Percentiles rank a stretch among this genome's conserved stretches.
phyloP scores from a whole-genome alignment of 345 rosid species.

The Bruguiera gymnorhiza region DNA sequence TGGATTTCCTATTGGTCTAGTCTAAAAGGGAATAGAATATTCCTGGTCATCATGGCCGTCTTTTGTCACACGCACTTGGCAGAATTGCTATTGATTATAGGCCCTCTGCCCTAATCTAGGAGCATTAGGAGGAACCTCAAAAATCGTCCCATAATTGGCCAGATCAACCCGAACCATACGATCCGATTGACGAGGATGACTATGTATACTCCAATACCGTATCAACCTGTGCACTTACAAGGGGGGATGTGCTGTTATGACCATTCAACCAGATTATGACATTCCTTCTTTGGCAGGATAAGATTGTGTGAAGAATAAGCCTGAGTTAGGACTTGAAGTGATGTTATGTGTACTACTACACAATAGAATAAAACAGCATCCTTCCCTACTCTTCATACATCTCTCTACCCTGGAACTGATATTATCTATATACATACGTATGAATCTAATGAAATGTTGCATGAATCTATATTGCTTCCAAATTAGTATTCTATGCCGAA shows the following conservation, averaged over 20 bases:
- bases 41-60: not conserved
- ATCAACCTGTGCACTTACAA: not conserved
- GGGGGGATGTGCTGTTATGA: not conserved
- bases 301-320: not conserved
- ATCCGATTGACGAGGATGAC: not conserved
- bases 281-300: not conserved
- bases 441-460: no score
- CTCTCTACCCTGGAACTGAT: no score
- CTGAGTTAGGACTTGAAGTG: not conserved
- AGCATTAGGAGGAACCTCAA: not conserved
- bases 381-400: no score
- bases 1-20: constrained; percentile 7
- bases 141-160: not conserved
- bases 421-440: no score
- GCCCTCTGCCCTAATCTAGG: not conserved
- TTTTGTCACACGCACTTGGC: not conserved
- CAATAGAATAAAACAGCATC: no score
- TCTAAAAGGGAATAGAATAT: not conserved
- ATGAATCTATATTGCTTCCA: no score
- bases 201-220: constrained; percentile 1
- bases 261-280: constrained; percentile 2
- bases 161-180: not conserved
- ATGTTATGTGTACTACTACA: no score
- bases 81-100: not conserved
- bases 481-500: no score